phyloP scores from a whole-genome alignment of 2,329 filamentous ascomycete genomes.

The Penicillium sp. region DNA sequence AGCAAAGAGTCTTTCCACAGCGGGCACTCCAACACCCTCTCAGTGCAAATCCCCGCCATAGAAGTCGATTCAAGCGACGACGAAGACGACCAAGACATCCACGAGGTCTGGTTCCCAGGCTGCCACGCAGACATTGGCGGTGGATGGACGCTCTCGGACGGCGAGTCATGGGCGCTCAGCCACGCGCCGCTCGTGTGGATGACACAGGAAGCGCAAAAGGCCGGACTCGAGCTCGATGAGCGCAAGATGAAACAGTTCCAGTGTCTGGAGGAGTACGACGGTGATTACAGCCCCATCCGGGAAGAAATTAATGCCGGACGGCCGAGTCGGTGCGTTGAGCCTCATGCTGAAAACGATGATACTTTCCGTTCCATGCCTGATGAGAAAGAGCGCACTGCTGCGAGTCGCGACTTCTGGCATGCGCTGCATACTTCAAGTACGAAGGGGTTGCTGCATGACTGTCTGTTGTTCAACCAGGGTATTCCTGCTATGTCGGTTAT shows the following conservation, averaged over 20 bases:
- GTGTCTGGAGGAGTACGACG: conserved; percentile 53
- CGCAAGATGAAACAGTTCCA: conserved; percentile 67
- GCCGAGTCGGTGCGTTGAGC: conserved; percentile 11
- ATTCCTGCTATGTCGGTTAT: conserved; percentile 57
- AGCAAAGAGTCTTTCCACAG: conserved; percentile 21
- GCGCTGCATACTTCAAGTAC: conserved; percentile 59
- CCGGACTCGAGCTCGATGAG: conserved; percentile 69
- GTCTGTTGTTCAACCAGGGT: conserved; percentile 64
- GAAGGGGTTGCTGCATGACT: conserved; percentile 65
- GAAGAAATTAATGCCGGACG: conserved; percentile 22
- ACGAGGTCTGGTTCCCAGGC: conserved; percentile 73
- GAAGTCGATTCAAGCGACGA: conserved; percentile 27
- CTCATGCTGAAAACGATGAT: conserved; percentile 15
- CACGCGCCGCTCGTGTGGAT: conserved; percentile 71
- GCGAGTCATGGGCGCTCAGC: conserved; percentile 60
- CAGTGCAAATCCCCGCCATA: conserved; percentile 30
- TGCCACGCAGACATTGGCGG: conserved; percentile 78
- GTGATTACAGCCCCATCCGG: conserved; percentile 38
- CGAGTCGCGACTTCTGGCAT: conserved; percentile 52
- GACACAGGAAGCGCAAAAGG: conserved; percentile 62
- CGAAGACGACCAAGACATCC: conserved; percentile 63
- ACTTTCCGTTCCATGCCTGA: conserved; percentile 16
- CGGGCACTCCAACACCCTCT: conserved; percentile 28
- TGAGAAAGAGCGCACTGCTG: conserved; percentile 27
- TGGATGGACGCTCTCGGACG: conserved; percentile 63